A percentile compares a stretch with the other conserved stretches of the same genome.
phyloP scores from a whole-genome alignment of 371 early-diverging fungal species.

The Zychaea mexicana region DNA sequence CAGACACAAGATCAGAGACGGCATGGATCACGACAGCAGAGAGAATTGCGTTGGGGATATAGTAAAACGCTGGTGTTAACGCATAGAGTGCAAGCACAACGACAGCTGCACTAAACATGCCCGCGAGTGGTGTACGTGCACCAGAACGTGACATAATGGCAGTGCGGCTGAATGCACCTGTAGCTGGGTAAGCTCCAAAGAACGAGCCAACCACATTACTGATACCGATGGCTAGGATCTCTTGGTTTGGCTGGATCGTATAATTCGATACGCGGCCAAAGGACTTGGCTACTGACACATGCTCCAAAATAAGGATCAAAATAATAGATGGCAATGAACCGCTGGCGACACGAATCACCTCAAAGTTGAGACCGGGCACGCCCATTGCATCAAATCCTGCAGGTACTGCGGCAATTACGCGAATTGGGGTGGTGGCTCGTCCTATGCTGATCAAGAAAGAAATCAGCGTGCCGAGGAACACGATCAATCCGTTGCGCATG shows the following conservation, averaged over 20 bases:
- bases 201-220: constrained; percentile 80
- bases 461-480: constrained; percentile 42
- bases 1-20: constrained; percentile 60
- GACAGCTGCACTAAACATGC: constrained; percentile 74
- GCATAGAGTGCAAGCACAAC: constrained; percentile 78
- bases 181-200: constrained; percentile 63
- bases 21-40: constrained; percentile 81
- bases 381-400: constrained; percentile 64
- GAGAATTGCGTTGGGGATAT: constrained; percentile 77
- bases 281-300: constrained; percentile 79
- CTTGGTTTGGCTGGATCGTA: constrained; percentile 70
- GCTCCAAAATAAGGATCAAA: constrained; percentile 78
- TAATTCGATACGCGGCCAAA: constrained; percentile 71
- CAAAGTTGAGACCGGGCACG: constrained; percentile 44
- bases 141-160: constrained; percentile 82
- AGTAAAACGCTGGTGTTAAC: constrained; percentile 83
- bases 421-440: constrained; percentile 23
- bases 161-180: constrained; percentile 52
- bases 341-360: constrained; percentile 42
- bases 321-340: constrained; percentile 60
- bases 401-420: constrained; percentile 69
- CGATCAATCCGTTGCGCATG: constrained; percentile 47
- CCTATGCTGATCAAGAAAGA: constrained; percentile 35
- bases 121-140: constrained; percentile 81
- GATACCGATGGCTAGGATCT: constrained; percentile 82